These are phyloP conservation scores for Pterulicium gracile DNA, from an alignment of 1,284 basidiomycete genomes.

Conservation along the genomic window DNA sequence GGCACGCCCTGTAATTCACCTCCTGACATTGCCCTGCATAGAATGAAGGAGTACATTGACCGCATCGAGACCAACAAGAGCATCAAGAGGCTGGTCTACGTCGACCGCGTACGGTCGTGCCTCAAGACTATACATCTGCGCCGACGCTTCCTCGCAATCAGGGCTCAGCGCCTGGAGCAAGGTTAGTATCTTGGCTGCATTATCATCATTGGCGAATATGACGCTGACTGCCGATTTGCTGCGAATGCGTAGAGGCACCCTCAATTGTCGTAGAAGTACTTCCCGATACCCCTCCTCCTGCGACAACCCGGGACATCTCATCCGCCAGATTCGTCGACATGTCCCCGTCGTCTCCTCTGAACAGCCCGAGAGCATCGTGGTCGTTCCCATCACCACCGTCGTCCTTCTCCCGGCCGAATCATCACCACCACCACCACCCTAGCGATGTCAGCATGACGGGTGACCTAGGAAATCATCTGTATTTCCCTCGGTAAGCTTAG, in stretches of 20 bases:
- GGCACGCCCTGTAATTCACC: neutral
- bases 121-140: constrained; percentile 69
- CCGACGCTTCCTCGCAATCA: constrained; percentile 47
- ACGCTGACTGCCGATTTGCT: neutral
- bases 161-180: constrained; percentile 27
- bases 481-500: neutral
- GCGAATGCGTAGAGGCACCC: constrained; percentile 24
- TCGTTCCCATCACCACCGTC: neutral
- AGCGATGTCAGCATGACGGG: neutral
- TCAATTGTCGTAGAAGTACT: constrained; percentile 54
- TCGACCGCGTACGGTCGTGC: constrained; percentile 76
- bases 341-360: too few relatives aligned
- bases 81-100: constrained; percentile 73
- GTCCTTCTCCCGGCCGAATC: neutral
- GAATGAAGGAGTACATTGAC: constrained; percentile 72
- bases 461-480: neutral
- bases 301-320: constrained; percentile 43
- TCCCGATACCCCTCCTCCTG: constrained; percentile 35
- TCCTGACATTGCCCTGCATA: constrained; percentile 18
- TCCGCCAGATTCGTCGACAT: constrained; percentile 29
- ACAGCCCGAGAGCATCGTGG: neutral
- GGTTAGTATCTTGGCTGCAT: constrained; percentile 17
- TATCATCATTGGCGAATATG: constrained; percentile 6
- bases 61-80: constrained; percentile 70
- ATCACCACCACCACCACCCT: neutral